A percentile compares a stretch with the other conserved stretches of the same genome.
Evolutionary conservation across 495 filamentous ascomycete genomes (phyloP).

Genomic region (Aspergillus asperescens): DNA sequence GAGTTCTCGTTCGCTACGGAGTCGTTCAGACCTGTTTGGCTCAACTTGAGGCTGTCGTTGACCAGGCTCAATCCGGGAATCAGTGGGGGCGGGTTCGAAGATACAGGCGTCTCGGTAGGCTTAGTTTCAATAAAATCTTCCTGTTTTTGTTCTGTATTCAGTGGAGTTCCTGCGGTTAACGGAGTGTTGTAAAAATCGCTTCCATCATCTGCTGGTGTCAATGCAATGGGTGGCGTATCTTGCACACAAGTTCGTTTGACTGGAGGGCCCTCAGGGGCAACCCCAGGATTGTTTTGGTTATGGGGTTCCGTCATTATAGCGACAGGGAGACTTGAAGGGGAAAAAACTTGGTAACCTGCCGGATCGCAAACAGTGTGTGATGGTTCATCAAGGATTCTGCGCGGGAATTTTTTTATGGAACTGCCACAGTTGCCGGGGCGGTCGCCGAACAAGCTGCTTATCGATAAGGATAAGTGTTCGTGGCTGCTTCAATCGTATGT

Average conservation of each 20-base stretch:
- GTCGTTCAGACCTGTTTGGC: conserved; percentile 16
- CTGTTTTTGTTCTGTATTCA: conserved; percentile 1
- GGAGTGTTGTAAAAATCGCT: conserved; percentile 45
- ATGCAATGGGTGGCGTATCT: conserved; percentile 34
- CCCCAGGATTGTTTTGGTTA: conserved; percentile 9
- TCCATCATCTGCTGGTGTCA: conserved; percentile 33
- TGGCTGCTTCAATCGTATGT: neutral
- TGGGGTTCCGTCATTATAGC: conserved; percentile 43
- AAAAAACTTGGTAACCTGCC: neutral
- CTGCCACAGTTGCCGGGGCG: conserved; percentile 33
- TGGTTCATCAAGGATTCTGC: neutral
- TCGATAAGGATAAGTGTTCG: conserved; percentile 22
- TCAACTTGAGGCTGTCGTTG: conserved; percentile 22
- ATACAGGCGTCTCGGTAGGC: conserved; percentile 6
- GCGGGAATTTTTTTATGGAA: conserved; percentile 22
- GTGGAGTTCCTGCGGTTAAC: conserved; percentile 25
- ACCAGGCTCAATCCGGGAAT: conserved; percentile 41
- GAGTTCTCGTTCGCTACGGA: conserved; percentile 11
- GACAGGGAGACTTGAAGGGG: conserved; percentile 6
- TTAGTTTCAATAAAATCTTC: neutral
- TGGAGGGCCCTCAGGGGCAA: conserved; percentile 20
- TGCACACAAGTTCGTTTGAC: conserved; percentile 22
- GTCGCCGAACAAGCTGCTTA: conserved; percentile 28
- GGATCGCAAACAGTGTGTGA: neutral
- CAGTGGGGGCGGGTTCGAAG: conserved; percentile 18